These are phyloP conservation scores for Aquilaria malaccensis DNA, from an alignment of 345 rosid genomes.

Conservation along the genomic window DNA sequence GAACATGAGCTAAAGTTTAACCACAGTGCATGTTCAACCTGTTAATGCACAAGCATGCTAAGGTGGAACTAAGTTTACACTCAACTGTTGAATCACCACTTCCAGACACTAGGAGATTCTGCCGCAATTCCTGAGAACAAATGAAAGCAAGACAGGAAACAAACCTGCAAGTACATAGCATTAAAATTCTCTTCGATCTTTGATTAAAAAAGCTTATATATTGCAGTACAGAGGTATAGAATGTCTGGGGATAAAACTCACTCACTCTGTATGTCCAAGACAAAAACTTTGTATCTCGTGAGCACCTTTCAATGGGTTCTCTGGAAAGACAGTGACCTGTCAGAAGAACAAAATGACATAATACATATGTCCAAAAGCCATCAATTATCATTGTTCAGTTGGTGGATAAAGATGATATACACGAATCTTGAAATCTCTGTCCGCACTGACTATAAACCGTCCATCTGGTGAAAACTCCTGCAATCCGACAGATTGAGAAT, in stretches of 20 bases:
- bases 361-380: conserved; percentile 9
- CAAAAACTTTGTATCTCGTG: conserved; percentile 94
- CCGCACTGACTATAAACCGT: conserved; percentile 64
- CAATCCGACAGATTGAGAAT: conserved; percentile 13
- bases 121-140: conserved; percentile 36
- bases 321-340: conserved; percentile 79
- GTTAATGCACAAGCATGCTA: not conserved
- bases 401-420: conserved; percentile 31
- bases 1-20: conserved; percentile 7
- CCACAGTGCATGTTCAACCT: conserved; percentile 7
- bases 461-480: conserved; percentile 94
- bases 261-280: conserved; percentile 97
- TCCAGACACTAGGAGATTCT: conserved; percentile 81
- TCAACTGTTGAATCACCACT: conserved; percentile 90
- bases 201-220: no score
- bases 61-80: conserved; percentile 18
- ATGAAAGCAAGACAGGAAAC: conserved; percentile 74
- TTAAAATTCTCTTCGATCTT: not conserved
- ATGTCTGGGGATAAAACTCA: conserved; percentile 18
- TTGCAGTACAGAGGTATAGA: no score
- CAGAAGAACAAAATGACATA: conserved; percentile 13
- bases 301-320: conserved; percentile 79
- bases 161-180: conserved; percentile 41
- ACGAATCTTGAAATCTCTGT: conserved; percentile 89
- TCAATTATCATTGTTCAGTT: conserved; percentile 5